A percentile compares a stretch with the other conserved stretches of the same genome.
These are phyloP conservation scores for Melanopsichium pennsylvanicum DNA, from an alignment of 1,284 basidiomycete genomes.

Conservation along the genomic window DNA sequence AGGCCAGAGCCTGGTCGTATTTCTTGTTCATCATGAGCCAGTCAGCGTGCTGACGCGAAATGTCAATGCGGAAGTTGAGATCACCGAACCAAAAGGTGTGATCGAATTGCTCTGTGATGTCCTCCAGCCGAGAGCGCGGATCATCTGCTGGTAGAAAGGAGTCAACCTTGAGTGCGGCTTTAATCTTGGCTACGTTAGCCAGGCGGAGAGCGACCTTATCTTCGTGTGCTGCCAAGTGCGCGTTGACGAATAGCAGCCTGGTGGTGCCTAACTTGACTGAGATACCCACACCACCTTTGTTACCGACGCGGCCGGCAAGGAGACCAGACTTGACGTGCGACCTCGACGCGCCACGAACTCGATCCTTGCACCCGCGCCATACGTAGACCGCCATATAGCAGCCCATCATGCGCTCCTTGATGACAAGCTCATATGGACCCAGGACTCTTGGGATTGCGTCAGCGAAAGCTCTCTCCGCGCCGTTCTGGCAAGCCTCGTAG, in stretches of 20 bases:
- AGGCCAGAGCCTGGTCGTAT: slow-evolving; percentile 69
- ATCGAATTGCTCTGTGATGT: slow-evolving; percentile 83
- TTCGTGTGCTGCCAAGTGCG: slow-evolving; percentile 75
- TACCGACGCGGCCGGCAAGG: slow-evolving; percentile 84
- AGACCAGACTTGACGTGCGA: slow-evolving; percentile 80
- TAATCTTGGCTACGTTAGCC: slow-evolving; percentile 68
- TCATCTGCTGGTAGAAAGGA: slow-evolving; percentile 73
- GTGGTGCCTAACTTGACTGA: slow-evolving; percentile 77
- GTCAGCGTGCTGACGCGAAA: slow-evolving; percentile 70
- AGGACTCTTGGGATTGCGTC: slow-evolving; percentile 48
- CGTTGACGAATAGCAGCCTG: slow-evolving; percentile 82
- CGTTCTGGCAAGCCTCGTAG: background rate
- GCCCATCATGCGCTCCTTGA: slow-evolving; percentile 87
- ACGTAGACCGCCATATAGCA: slow-evolving; percentile 71
- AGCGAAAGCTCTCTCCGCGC: slow-evolving; percentile 6
- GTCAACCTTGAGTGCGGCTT: slow-evolving; percentile 69
- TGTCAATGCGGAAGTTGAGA: slow-evolving; percentile 68
- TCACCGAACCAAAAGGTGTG: slow-evolving; percentile 73
- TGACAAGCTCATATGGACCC: slow-evolving; percentile 77
- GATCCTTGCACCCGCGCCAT: slow-evolving; percentile 56
- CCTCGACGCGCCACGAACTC: slow-evolving; percentile 67
- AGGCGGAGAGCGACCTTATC: slow-evolving; percentile 61
- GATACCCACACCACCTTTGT: slow-evolving; percentile 79
- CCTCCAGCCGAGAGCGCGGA: slow-evolving; percentile 68
- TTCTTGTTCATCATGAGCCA: slow-evolving; percentile 70